Base-by-base conservation (phyloP, 2,329 filamentous ascomycete species). In the Fusarium longipes region DNA sequence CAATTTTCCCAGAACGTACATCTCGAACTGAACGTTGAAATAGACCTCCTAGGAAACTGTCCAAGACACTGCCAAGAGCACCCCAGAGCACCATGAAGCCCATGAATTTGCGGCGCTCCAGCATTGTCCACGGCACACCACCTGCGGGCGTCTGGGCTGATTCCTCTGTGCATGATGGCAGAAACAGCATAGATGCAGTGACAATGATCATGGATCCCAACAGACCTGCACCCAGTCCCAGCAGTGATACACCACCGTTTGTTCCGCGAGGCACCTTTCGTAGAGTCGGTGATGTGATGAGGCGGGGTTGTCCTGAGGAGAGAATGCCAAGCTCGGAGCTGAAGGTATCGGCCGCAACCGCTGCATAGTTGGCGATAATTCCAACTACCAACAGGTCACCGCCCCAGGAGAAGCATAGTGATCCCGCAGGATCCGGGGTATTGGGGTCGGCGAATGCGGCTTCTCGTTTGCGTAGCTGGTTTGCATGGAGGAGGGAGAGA, bases 261-360 rank as follows among this genome's bases (percentile, higher is more conserved):
- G 96, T 98, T 48, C 96, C 96, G 2, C 87, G 90, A 1, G 96
- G 94, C 0, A 98, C 96, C 67, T 87, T 86, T 60, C 91, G 89
- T 73, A 96, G 84, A 6, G 81, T 88, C 17, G 86, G 88, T 15
- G 92, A 94, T 6, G 93, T 97, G 75, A 99, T 95, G 35, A 99
- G 87, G 33, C 94, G 89, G 10, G 96, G 96, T 42, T 87, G 82
- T 24, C 85, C 85, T 60, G 84, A 87, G 8, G 94, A 91, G 14
- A 99, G 84, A 57, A 99, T 99, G 15, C 96, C 96, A 20, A 99
- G 88, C 81, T 99, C 96, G 12, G 93, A 97, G 57, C 92, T 94
- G 77, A 97, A 96, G 0, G 96, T 99, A 77, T 99, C 96, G 48
- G 95, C 93, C 20, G 93, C 89, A 11, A 97, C 93, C 47, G 93